Percentiles rank a stretch among this genome's conserved stretches.
Conservation (phyloP, 2,329 filamentous ascomycete genomes). For the Cordyceps sp. region DNA sequence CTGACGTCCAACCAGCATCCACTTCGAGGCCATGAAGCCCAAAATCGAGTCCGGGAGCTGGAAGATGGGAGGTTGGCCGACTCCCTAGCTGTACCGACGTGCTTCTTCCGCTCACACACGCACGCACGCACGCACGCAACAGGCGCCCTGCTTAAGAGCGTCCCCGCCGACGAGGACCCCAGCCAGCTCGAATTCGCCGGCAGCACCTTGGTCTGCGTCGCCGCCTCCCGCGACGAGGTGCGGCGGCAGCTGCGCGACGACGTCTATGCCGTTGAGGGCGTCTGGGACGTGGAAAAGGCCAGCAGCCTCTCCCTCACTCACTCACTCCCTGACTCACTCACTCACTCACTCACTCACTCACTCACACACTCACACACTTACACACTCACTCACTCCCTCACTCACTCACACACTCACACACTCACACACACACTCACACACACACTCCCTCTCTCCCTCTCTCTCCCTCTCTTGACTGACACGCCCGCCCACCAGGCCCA, state of each 20-base stretch:
- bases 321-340: background rate
- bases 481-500: constrained; percentile 20
- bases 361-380: background rate
- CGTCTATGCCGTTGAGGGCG: constrained; percentile 52
- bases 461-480: background rate
- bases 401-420: background rate
- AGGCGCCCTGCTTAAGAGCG: constrained; percentile 52
- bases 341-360: background rate
- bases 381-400: background rate
- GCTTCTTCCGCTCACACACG: background rate
- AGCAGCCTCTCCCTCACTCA: constrained; percentile 4
- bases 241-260: constrained; percentile 51
- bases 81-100: background rate
- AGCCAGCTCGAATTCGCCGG: constrained; percentile 54
- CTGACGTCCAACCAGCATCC: constrained; percentile 13
- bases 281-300: constrained; percentile 67
- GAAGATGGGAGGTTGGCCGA: constrained; percentile 47
- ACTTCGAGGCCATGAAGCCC: constrained; percentile 39
- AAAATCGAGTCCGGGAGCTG: constrained; percentile 35
- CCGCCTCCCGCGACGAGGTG: constrained; percentile 53
- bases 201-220: constrained; percentile 51
- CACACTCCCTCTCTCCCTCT: too few species aligned
- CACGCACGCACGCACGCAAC: background rate
- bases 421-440: too few species aligned
- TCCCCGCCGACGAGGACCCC: constrained; percentile 43